Evolutionary conservation across 208 protist species (phyloP), one percentile per base, ranked within the genome.

Genomic region (Leishmania arabica): DNA sequence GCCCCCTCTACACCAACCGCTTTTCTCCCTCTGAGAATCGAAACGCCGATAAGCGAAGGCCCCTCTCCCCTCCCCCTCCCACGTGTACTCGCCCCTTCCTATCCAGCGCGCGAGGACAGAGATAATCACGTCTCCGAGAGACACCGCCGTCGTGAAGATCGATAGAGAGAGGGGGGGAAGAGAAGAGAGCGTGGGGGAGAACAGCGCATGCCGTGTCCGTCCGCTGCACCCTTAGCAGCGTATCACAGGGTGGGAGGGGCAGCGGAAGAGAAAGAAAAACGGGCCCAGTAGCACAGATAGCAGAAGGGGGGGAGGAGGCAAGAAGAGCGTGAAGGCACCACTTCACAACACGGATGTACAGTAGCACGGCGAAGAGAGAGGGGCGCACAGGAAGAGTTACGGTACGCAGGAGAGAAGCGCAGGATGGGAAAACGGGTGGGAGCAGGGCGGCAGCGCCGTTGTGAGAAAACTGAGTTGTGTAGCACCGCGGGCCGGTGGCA

Each of bases 121-220:
- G 45, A 42, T n/a, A 15, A 40, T 13, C 71, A 58, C 54, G 47
- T 24, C 77, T 69, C 65, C 72, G n/a, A 82, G 45, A 80, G 51
- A 37, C 15, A 27, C 65, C 42, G 47, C 60, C 21, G 70, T 31
- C 37, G 54, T 24, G 34, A 68, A 84, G 71, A 17, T 58, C 21
- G 34, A 77, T 13, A 73, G 47, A 58, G 24, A 76, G 72, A 54
- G 53, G 3, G 37, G 62, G 72, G 21, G 53, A 65, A 64, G 17
- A 58, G 6, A 68, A 58, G 49, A 27, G 78, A 56, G 19, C 5
- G 31, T 6, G 34, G 40, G 40, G 21, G 40, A 13, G 64, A 27
- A 7, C 15, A 64, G 54, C 34, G 13, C 47, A 9, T 58, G 51
- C 40, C 27, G 8, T 24, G 71, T 24, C 17, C 65, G 65, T 71